Conservation (phyloP, 805 yeast species). For the Osmozyma mogii region DNA sequence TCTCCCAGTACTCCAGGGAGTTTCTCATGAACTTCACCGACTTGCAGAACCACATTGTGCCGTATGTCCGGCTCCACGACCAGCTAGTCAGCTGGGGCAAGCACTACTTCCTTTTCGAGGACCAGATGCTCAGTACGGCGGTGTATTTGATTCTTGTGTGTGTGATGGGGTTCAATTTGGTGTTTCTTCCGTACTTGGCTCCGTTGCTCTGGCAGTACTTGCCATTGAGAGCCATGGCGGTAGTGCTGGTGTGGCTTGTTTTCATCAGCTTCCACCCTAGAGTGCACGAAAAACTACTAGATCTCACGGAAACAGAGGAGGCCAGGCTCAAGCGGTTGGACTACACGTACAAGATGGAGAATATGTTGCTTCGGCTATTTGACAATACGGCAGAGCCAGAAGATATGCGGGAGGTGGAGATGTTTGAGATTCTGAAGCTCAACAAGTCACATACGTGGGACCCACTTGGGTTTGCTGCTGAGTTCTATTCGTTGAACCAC, state of each 20-base stretch:
- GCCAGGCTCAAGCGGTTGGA: slow-evolving; percentile 47
- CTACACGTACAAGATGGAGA: slow-evolving; percentile 43
- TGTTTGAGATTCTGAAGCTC: slow-evolving; percentile 59
- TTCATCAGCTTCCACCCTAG: slow-evolving; percentile 43
- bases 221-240: slow-evolving; percentile 20
- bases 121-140: slow-evolving; percentile 51
- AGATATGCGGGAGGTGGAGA: slow-evolving; percentile 41
- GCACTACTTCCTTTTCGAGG: slow-evolving; percentile 55
- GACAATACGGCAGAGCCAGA: slow-evolving; percentile 5
- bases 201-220: slow-evolving; percentile 21
- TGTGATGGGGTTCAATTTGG: slow-evolving; percentile 13
- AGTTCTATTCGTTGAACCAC: slow-evolving; percentile 43
- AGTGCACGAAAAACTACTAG: slow-evolving; percentile 39
- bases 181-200: slow-evolving; percentile 21
- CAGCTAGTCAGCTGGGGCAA: slow-evolving; percentile 38
- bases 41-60: slow-evolving; percentile 70
- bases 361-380: slow-evolving; percentile 13
- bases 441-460: slow-evolving; percentile 53
- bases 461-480: slow-evolving; percentile 48
- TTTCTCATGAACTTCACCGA: slow-evolving; percentile 74
- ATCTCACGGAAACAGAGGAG: slow-evolving; percentile 51
- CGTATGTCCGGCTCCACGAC: slow-evolving; percentile 60
- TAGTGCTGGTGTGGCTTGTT: slow-evolving; percentile 46
- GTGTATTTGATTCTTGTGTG: slow-evolving; percentile 35
- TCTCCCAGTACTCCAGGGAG: slow-evolving; percentile 71